Conservation (phyloP, 1,284 basidiomycete genomes). For the Microbotryum scabiosae region DNA sequence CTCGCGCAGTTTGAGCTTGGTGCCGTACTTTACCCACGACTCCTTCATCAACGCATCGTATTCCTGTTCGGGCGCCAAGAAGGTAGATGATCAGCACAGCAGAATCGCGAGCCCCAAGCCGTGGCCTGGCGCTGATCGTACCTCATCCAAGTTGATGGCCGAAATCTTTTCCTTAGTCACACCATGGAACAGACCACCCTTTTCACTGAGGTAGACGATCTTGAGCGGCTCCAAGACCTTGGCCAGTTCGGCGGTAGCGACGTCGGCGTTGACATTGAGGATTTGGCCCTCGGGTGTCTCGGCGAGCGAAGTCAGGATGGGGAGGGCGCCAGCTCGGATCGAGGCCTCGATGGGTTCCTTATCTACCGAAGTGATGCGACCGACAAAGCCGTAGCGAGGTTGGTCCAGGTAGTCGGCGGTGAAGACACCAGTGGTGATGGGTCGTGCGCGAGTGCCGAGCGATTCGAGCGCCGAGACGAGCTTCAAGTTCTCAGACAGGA, state of each 20-base stretch:
- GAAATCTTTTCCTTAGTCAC: constrained; percentile 90
- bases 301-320: constrained; percentile 84
- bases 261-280: constrained; percentile 92
- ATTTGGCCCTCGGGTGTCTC: constrained; percentile 88
- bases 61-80: constrained; percentile 51
- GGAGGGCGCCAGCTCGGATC: constrained; percentile 84
- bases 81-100: not conserved
- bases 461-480: constrained; percentile 82
- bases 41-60: constrained; percentile 96
- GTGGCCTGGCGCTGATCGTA: constrained; percentile 38
- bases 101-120: not conserved
- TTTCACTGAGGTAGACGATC: constrained; percentile 97
- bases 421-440: constrained; percentile 92
- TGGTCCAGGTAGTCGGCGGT: constrained; percentile 89
- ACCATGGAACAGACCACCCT: constrained; percentile 96
- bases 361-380: constrained; percentile 84
- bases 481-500: constrained; percentile 88
- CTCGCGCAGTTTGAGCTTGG: constrained; percentile 97
- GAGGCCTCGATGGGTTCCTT: constrained; percentile 90
- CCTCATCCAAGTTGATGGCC: constrained; percentile 96
- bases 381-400: constrained; percentile 87
- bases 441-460: constrained; percentile 85
- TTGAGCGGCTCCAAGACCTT: constrained; percentile 98
- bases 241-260: constrained; percentile 88
- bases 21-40: constrained; percentile 99